Conservation (phyloP, 2,329 filamentous ascomycete genomes). For the Cytospora leucostoma region DNA sequence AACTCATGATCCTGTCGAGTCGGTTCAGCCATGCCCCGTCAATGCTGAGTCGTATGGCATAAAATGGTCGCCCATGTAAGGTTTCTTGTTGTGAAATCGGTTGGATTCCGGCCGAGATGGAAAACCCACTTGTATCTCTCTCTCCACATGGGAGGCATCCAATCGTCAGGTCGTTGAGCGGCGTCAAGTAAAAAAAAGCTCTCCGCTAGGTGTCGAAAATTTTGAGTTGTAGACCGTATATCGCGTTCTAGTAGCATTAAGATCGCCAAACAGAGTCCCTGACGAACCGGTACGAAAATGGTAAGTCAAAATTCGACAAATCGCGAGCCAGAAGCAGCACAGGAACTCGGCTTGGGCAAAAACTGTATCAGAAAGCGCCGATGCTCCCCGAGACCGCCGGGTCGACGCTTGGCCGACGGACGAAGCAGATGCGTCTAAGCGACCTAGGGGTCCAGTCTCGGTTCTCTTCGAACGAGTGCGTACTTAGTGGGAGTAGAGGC, state of each 20-base stretch:
- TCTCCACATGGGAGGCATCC: constrained; percentile 14
- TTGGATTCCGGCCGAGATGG: constrained; percentile 21
- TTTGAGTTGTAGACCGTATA: constrained; percentile 21
- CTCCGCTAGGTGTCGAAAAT: constrained; percentile 20
- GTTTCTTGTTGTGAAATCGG: constrained; percentile 24
- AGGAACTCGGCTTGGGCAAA: constrained; percentile 16
- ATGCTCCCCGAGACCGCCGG: constrained; percentile 21
- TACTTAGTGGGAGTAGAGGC: constrained; percentile 27
- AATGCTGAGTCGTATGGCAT: constrained; percentile 29
- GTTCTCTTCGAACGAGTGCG: constrained; percentile 3
- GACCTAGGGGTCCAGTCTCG: constrained; percentile 14
- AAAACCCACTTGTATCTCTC: constrained; percentile 14
- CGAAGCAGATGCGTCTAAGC: constrained; percentile 9
- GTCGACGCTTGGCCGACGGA: constrained; percentile 19
- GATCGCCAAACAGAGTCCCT: constrained; percentile 6
- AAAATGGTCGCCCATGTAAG: constrained; percentile 29
- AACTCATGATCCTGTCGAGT: constrained; percentile 28
- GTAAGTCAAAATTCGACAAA: constrained; percentile 6
- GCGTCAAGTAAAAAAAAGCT: constrained; percentile 11
- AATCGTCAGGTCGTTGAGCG: constrained; percentile 27
- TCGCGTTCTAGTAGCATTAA: constrained; percentile 23
- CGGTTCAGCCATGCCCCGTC: constrained; percentile 27
- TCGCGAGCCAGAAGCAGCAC: constrained; percentile 13
- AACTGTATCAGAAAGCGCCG: constrained; percentile 17
- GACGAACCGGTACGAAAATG: constrained; percentile 18